Base-by-base conservation (phyloP, 306 rosid species). In the Vachellia collinsii region DNA sequence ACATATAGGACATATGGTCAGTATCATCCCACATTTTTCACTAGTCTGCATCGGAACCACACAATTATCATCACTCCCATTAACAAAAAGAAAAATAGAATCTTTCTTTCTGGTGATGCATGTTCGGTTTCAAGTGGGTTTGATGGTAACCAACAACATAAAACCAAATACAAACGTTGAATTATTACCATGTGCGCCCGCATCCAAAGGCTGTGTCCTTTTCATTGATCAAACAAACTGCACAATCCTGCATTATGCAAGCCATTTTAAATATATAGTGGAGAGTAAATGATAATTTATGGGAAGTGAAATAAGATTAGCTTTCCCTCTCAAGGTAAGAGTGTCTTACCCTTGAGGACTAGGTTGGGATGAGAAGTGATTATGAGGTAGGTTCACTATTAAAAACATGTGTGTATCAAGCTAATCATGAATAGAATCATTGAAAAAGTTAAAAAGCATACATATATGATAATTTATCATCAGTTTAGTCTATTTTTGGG, bases 151-250 rank as follows among this genome's bases (percentile, higher is more conserved):
- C 34, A 29, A 29, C 34, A 29, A 29, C 34, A 29, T 29, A 29
- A 29, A 29, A 29, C 34, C 34, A 29, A 29, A 29, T 2, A 29
- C 34, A 29, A 29, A 29, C 2, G 34, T 29, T 0, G 34, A 29
- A 29, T 29, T 29, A 29, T 29, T 29, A 29, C 34, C 34, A 29
- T 29, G 34, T 29, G 34, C 34, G n/a, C n/a, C n/a, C n/a, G n/a
- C n/a, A 76, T 8, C 70, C 59, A 76, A 76, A 76, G 4, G 80
- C 77, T 65, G 75, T 34, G 64, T 61, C 76, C 34, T 38, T 67
- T 29, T 56, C 85, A 68, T 50, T 77, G 22, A 70, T 51, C 20
- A 39, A 62, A 74, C 79, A 71, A 61, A 77, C 72, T 16, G 29
- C 51, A 22, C 77, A 76, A 34, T 5, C 62, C 56, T 59, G 38